Conservation (phyloP, 805 yeast genomes). For the Naumovozyma baii region DNA sequence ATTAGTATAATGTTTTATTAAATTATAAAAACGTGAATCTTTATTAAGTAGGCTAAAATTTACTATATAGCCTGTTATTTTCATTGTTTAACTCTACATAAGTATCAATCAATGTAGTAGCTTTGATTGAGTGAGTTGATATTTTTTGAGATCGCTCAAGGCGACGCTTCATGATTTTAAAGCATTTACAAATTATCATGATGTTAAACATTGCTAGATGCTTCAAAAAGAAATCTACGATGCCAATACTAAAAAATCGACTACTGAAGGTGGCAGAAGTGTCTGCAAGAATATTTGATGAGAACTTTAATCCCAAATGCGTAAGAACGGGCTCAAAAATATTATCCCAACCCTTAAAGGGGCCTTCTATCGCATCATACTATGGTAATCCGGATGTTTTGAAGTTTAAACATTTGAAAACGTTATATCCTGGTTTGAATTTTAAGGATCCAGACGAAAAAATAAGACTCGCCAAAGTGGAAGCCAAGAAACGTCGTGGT, state of each 20-base stretch:
- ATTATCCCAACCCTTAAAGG: slow-evolving; percentile 56
- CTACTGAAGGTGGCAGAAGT: slow-evolving; percentile 48
- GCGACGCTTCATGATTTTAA: too few species aligned
- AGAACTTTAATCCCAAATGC: slow-evolving; percentile 56
- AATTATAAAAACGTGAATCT: slow-evolving; percentile 1
- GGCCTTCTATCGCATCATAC: slow-evolving; percentile 59
- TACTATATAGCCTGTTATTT: too few species aligned
- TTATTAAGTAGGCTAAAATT: too few species aligned
- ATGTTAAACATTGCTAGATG: too few species aligned
- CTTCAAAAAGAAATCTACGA: slow-evolving; percentile 4
- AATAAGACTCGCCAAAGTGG: slow-evolving; percentile 57
- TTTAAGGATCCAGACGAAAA: slow-evolving; percentile 61
- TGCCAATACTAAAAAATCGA: slow-evolving; percentile 36
- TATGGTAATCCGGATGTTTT: slow-evolving; percentile 69
- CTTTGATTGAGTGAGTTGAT: too few species aligned
- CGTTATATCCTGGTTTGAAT: slow-evolving; percentile 39
- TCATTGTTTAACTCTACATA: too few species aligned
- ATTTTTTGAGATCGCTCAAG: too few species aligned
- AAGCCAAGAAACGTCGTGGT: slow-evolving; percentile 69
- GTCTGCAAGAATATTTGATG: slow-evolving; percentile 58
- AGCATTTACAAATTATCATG: too few species aligned
- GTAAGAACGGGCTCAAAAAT: slow-evolving; percentile 67
- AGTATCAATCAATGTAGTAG: too few species aligned
- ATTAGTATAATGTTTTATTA: slow-evolving; percentile 6
- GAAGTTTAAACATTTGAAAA: slow-evolving; percentile 49